Evolutionary conservation across 805 yeast species (phyloP).

Genomic region (Candida tammaniensis): DNA sequence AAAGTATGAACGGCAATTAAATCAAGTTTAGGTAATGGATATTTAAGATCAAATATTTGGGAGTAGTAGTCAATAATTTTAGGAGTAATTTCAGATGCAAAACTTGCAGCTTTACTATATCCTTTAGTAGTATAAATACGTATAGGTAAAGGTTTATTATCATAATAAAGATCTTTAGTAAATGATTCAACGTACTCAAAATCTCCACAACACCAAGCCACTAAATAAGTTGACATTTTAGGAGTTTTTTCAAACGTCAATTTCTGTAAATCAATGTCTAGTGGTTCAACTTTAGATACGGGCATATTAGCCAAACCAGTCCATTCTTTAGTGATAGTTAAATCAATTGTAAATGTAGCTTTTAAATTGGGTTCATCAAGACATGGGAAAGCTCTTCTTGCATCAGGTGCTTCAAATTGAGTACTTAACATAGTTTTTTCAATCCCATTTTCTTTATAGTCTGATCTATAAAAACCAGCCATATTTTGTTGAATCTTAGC

Average conservation of each 20-base stretch:
- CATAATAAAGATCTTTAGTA: conserved; percentile 35
- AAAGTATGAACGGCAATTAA: conserved; percentile 76
- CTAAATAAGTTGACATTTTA: conserved; percentile 52
- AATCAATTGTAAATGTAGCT: conserved; percentile 52
- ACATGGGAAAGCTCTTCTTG: conserved; percentile 58
- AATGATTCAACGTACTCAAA: conserved; percentile 51
- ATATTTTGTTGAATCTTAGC: conserved; percentile 52
- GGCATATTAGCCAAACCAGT: conserved; percentile 52
- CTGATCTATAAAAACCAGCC: conserved; percentile 55
- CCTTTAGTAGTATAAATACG: conserved; percentile 54
- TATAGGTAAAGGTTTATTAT: conserved; percentile 44
- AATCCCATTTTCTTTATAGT: conserved; percentile 37
- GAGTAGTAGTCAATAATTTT: conserved; percentile 51
- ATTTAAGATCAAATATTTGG: conserved; percentile 47
- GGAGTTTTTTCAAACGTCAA: conserved; percentile 48
- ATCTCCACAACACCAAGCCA: conserved; percentile 60
- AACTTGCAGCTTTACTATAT: conserved; percentile 42
- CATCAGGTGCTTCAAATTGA: conserved; percentile 60
- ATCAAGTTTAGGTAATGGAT: conserved; percentile 81
- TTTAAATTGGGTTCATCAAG: conserved; percentile 55
- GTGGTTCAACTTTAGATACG: conserved; percentile 8
- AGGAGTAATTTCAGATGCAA: conserved; percentile 48
- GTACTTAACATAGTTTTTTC: conserved; percentile 45
- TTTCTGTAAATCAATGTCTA: conserved; percentile 15
- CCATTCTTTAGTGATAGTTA: conserved; percentile 29